Percentiles rank a stretch among this genome's conserved stretches.
Evolutionary conservation across 1,284 basidiomycete genomes (phyloP).

Genomic region (Phaffia rhodozyma): DNA sequence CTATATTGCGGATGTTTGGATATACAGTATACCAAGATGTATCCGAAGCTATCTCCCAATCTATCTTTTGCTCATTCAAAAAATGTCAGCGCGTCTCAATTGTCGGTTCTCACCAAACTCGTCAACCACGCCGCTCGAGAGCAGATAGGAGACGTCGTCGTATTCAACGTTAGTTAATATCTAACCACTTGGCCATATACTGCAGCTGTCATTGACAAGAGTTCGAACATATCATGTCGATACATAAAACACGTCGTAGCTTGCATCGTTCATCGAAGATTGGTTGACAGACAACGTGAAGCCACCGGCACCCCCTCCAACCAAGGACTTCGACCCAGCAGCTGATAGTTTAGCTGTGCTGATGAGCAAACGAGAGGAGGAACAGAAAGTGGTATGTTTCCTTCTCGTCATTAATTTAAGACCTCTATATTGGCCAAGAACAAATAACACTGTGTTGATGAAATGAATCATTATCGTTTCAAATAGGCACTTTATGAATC

Average conservation of each 20-base stretch:
- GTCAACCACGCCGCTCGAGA: constrained; percentile 30
- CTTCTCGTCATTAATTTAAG: background rate
- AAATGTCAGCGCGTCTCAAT: constrained; percentile 27
- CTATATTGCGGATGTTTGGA: background rate
- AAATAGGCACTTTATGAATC: constrained; percentile 15
- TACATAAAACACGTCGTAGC: constrained; percentile 19
- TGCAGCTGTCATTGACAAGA: background rate
- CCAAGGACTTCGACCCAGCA: constrained; percentile 22
- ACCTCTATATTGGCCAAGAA: background rate
- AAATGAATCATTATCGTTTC: background rate
- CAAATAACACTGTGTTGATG: too few relatives aligned
- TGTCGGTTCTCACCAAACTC: constrained; percentile 27
- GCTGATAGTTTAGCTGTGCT: constrained; percentile 29
- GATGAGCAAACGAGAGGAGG: constrained; percentile 33
- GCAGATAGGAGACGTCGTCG: constrained; percentile 28
- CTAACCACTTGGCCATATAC: background rate
- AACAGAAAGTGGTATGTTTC: constrained; percentile 30
- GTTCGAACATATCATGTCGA: background rate
- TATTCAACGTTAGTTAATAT: constrained; percentile 30
- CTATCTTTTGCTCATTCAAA: constrained; percentile 29
- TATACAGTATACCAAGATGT: constrained; percentile 20
- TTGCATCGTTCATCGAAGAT: constrained; percentile 28
- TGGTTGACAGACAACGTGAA: constrained; percentile 32
- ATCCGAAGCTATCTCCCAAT: constrained; percentile 29
- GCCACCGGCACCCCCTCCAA: constrained; percentile 28